Evolutionary conservation across 1,284 basidiomycete genomes (phyloP).

Genomic region (Volvariella surrecta): DNA sequence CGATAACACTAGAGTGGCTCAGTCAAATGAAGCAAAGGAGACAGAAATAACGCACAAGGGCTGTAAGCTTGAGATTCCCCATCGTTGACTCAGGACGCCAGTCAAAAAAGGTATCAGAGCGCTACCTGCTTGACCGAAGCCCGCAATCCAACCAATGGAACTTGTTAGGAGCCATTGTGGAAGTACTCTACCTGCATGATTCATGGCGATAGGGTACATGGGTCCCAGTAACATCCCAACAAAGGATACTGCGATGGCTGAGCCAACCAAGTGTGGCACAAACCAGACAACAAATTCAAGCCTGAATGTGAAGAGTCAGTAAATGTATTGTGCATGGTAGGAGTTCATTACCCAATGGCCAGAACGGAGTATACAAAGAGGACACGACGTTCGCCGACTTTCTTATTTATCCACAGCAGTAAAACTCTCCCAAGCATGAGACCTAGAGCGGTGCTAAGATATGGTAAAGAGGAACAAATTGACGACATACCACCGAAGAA

Average conservation of each 20-base stretch:
- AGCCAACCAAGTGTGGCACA: slow-evolving; percentile 30
- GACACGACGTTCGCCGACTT: slow-evolving; percentile 46
- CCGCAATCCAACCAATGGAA: slow-evolving; percentile 47
- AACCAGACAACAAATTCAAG: slow-evolving; percentile 60
- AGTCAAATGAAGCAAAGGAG: not conserved
- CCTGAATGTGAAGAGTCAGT: slow-evolving; percentile 22
- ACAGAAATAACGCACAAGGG: slow-evolving; percentile 36
- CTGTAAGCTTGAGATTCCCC: slow-evolving; percentile 43
- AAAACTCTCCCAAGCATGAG: slow-evolving; percentile 48
- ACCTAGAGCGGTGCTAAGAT: slow-evolving; percentile 22
- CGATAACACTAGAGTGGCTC: not conserved
- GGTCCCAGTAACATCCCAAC: slow-evolving; percentile 47
- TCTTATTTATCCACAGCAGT: slow-evolving; percentile 51
- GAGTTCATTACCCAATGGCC: slow-evolving; percentile 34
- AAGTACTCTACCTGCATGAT: slow-evolving; percentile 36
- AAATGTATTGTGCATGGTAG: not conserved
- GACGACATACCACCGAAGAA: slow-evolving; percentile 37
- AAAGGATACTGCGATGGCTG: slow-evolving; percentile 28
- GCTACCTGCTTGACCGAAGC: slow-evolving; percentile 29
- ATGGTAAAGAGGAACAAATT: not conserved
- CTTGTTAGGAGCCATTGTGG: slow-evolving; percentile 44
- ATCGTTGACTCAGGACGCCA: slow-evolving; percentile 39
- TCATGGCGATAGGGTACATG: slow-evolving; percentile 48
- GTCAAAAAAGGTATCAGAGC: slow-evolving; percentile 50
- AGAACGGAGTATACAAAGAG: slow-evolving; percentile 44